phyloP scores from a whole-genome alignment of 139 green algal genomes.

The Tetradesmus obliquus region DNA sequence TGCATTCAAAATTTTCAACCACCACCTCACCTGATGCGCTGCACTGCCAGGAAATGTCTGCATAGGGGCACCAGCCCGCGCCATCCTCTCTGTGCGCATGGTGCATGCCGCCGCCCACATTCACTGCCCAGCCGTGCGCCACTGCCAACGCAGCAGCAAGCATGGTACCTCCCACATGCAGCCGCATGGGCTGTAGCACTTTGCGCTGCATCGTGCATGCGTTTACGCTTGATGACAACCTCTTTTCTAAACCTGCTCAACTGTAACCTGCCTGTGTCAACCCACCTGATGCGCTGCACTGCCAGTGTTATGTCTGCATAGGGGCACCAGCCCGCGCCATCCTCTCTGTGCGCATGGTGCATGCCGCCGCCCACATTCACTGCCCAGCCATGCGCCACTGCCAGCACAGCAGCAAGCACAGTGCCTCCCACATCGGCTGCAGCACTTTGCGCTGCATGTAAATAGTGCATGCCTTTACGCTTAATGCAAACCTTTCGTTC shows the following conservation, averaged over 20 bases:
- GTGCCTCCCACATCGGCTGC: conserved; percentile 67
- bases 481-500: no score
- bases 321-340: conserved; percentile 68
- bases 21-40: no score
- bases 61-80: no score
- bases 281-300: conserved; percentile 60
- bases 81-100: no score
- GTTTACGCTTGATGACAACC: no score
- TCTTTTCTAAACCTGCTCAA: no score
- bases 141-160: conserved; percentile 77
- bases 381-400: conserved; percentile 79
- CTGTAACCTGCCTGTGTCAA: no score
- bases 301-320: conserved; percentile 80
- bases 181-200: conserved; percentile 48
- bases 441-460: conserved; percentile 1
- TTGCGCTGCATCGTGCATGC: neutral
- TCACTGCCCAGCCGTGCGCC: conserved; percentile 82
- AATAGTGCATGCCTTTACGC: no score
- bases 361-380: conserved; percentile 88
- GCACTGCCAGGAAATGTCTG: no score
- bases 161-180: conserved; percentile 75
- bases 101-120: conserved; percentile 88
- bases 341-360: conserved; percentile 75
- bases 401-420: conserved; percentile 77
- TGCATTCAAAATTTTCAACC: no score